Evolutionary conservation across 257 asterid species (phyloP).

Genomic region (Marsdenia floribunda): DNA sequence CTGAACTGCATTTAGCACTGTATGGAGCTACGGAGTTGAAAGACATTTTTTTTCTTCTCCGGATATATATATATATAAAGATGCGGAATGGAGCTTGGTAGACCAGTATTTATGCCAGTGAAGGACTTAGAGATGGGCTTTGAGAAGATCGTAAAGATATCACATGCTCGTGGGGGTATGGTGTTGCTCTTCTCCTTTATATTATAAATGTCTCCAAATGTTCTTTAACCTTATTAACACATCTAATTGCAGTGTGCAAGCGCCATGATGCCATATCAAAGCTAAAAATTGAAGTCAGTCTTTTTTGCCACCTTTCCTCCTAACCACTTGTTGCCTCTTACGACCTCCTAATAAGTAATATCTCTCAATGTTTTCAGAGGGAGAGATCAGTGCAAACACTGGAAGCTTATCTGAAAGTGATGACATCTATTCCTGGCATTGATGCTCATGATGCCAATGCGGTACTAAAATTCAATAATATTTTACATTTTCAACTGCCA

Average conservation of each 20-base stretch:
- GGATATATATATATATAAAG: conserved; percentile 36
- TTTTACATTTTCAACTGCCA: not conserved
- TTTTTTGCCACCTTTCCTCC: conserved; percentile 6
- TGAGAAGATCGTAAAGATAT: conserved; percentile 81
- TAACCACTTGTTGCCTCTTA: conserved; percentile 7
- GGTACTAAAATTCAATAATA: conserved; percentile 36
- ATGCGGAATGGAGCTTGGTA: conserved; percentile 66
- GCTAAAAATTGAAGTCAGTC: conserved; percentile 66
- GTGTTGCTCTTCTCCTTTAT: not conserved
- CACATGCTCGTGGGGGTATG: conserved; percentile 93
- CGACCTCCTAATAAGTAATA: conserved; percentile 8
- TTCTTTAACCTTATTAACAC: conserved; percentile 4
- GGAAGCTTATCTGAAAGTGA: conserved; percentile 72
- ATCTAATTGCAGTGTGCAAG: conserved; percentile 61
- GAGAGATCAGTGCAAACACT: conserved; percentile 61
- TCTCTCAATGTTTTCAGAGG: conserved; percentile 41
- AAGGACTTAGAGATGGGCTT: conserved; percentile 86
- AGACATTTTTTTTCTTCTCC: conserved; percentile 11
- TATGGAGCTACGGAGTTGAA: conserved; percentile 15
- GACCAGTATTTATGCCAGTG: conserved; percentile 83
- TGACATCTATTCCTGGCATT: conserved; percentile 86
- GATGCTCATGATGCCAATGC: conserved; percentile 77
- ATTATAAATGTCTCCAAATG: conserved; percentile 15
- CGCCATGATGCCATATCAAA: conserved; percentile 68
- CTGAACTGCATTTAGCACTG: conserved; percentile 11